Evolutionary conservation across 768 basidiomycete species (phyloP), one percentile per base, ranked within the genome.

Genomic region (Agaricus sinodeliciosus): DNA sequence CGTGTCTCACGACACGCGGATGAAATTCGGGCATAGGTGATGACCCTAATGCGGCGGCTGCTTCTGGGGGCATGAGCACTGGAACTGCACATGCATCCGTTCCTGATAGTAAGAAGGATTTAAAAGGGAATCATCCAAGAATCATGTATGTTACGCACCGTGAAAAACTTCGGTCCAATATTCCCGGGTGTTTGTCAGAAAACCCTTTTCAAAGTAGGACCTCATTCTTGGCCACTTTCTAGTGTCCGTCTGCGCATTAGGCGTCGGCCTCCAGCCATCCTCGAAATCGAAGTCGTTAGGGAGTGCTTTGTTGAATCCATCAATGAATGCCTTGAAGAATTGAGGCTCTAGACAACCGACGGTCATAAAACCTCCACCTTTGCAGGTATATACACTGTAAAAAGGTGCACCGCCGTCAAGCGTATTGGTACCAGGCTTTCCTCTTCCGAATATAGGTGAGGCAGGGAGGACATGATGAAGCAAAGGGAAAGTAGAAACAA

Each of bases 401-500:
- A 82, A 90, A 0, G 90, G 90, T 4, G 87, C 77, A 3, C 86
- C 88, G 0, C 87, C 87, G 57, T 90, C 90, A 18, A 92, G 77
- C 1, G 75, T 40, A 58, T 87, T 85, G 4, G 67, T 65, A 18
- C 85, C 85, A 49, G 84, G 73, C 19, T 67, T 65, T 22, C 68
- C 67, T 28, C 22, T 13, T 18, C 64, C 62, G 57, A 77, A 76
- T 35, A 75, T 60, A 3, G 65, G 57, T 9, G 73, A 68, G 13
- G 58, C 50, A 16, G 60, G 60, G 35, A 74, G 55, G 40, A 72
- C 59, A 44, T 69, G 57, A 56, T 78, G 74, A 31, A 86, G 66
- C 13, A 91, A 73, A 3, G 87, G 82, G 56, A 82, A 91, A 1
- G 81, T 78, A 9, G 87, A 75, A n/a, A 91, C 58, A 63, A 90